Base-by-base conservation (phyloP, 202 grass and related monocot genomes). In the Setaria viridis region DNA sequence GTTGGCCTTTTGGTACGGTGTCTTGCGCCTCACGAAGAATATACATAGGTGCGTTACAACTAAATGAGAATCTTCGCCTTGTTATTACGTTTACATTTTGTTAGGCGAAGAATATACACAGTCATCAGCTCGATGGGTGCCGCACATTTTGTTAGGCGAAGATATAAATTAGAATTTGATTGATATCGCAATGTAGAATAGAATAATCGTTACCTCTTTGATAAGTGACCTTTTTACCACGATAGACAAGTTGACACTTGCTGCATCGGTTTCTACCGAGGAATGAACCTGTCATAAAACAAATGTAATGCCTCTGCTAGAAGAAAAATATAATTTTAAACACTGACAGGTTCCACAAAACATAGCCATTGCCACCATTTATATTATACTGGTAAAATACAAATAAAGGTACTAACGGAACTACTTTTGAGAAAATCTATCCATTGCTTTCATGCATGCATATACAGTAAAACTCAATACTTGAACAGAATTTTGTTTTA, bases 41-140 rank as follows among this genome's bases (percentile, higher is more conserved):
- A 48, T 21, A 37, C 35, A 72, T 42, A 32, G 11, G 54, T 85
- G 63, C 49, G 39, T 72, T 71, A 79, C 65, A 85, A 79, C 32
- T 39, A 1, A 32, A 72, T 49, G 65, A 64, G 77, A 74, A 86
- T 74, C 46, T 49, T 1, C 72, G 30, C 56, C 66, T 50, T 43
- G 48, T 63, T 51, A 54, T 53, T 53, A 62, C 2, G 2, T 11
- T 70, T 35, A 59, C 58, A 45, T 35, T 19, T 56, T 30, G 49
- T 56, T 70, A 81, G 49, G 79, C 65, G 41, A 50, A 80, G 30
- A 46, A 25, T 25, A 25, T 25, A 1, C 62, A 66, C 20, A 7
- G 10, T 9, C 6, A 17, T 13, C 5, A 1, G 19, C 15, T 64
- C 25, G 10, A 49, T 25, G 4, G 11, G 53, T 17, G 39, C 34